Base-by-base conservation (phyloP, 768 basidiomycete species). In the Mycena chlorophos region DNA sequence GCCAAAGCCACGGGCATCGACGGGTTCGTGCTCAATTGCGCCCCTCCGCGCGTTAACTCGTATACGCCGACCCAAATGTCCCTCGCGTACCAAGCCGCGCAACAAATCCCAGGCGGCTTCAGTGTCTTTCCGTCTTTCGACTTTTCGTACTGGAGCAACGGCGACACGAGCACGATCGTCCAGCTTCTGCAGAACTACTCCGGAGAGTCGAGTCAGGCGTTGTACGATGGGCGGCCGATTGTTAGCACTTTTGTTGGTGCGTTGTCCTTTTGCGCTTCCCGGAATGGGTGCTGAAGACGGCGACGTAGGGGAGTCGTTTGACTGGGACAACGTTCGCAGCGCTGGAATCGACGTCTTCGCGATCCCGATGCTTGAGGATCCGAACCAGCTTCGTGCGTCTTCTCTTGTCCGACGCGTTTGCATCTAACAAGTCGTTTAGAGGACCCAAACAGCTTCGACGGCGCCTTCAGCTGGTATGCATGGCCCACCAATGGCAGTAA, bases 271-370 rank as follows among this genome's bases (percentile, higher is more conserved):
- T n/a, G n/a, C n/a, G n/a, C n/a, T n/a, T n/a, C n/a, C n/a, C n/a
- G n/a, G n/a, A n/a, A n/a, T n/a, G n/a, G n/a, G n/a, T n/a, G n/a
- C n/a, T n/a, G n/a, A n/a, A n/a, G n/a, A n/a, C n/a, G n/a, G n/a
- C n/a, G n/a, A n/a, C n/a, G n/a, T n/a, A n/a, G n/a, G n/a, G n/a
- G 78, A 80, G 38, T 69, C 68, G 56, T 82, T 79, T 62, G 68
- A 68, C 17, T 81, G 58, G 58, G 37, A 42, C 29, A 29, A 39
- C 25, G 52, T 56, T 42, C 52, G 52, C 49, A 23, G 20, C 16
- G 30, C 54, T n/a, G 49, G 19, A 4, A 39, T 58, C 39, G 3
- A 59, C 47, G 62, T 67, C 10, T 65, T 65, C 8, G 67, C 67
- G 22, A 63, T 67, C 53, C 67, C 65, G 26, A 66, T 39, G 37